phyloP scores from a whole-genome alignment of 139 green algal genomes.

The Deuterostichococcus epilithicus region DNA sequence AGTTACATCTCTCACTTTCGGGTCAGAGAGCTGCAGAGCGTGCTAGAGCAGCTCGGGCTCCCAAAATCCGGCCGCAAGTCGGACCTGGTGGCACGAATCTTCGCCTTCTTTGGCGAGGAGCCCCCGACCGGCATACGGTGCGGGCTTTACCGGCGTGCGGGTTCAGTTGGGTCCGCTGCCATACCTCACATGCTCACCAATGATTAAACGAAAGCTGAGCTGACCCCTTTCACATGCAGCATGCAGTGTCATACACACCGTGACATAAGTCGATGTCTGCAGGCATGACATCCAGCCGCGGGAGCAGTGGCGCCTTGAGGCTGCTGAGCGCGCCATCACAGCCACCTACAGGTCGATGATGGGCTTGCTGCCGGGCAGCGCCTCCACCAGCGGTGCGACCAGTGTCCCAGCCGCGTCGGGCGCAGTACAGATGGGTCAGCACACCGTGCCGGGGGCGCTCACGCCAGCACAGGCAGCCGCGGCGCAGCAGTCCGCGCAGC shows the following conservation, averaged over 20 bases:
- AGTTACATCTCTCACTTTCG: constrained; percentile 33
- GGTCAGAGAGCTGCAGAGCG: constrained; percentile 44
- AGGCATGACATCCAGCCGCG: background rate
- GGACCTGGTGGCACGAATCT: constrained; percentile 27
- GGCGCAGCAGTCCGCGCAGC: background rate
- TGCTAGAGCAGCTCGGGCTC: constrained; percentile 45
- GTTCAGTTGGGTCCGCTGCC: background rate
- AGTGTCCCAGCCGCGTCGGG: too few species aligned
- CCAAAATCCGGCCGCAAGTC: constrained; percentile 49
- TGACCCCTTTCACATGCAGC: background rate
- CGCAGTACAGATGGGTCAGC: background rate
- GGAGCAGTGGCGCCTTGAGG: background rate
- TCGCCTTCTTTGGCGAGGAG: constrained; percentile 30
- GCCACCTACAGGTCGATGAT: background rate
- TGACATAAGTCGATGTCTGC: background rate
- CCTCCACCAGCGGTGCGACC: background rate
- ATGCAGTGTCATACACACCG: background rate
- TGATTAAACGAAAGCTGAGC: background rate
- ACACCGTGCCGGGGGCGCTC: background rate
- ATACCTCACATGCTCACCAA: background rate
- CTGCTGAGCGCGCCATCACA: background rate
- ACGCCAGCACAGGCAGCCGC: background rate
- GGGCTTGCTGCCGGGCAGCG: background rate
- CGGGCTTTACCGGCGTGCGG: background rate
- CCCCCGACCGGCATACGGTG: background rate